A percentile compares a stretch with the other conserved stretches of the same genome.
Conservation (phyloP, 2,329 filamentous ascomycete species). For the Arthrinium puccinioides region DNA sequence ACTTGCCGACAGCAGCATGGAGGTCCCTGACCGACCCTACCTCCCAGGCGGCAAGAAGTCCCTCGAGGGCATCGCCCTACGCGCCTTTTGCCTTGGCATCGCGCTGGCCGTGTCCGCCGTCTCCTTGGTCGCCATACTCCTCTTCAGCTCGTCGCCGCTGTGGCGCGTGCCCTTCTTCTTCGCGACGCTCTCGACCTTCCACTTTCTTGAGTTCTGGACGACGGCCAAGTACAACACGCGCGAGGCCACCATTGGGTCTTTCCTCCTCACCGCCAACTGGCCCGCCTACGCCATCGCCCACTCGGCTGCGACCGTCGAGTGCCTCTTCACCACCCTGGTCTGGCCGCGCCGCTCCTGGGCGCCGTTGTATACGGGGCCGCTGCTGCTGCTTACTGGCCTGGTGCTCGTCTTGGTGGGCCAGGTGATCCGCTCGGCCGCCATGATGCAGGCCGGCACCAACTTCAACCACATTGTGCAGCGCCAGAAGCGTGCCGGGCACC, state of each 20-base stretch:
- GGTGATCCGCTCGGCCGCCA: constrained; percentile 68
- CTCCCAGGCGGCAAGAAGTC: constrained; percentile 43
- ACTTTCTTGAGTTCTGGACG: constrained; percentile 94
- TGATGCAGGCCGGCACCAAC: constrained; percentile 80
- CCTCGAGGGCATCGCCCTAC: constrained; percentile 51
- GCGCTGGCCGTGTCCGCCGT: constrained; percentile 29
- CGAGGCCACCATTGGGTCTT: constrained; percentile 64
- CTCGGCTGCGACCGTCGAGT: constrained; percentile 65
- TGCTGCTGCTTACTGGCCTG: constrained; percentile 51
- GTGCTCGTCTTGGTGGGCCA: constrained; percentile 64
- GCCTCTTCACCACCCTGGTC: constrained; percentile 50
- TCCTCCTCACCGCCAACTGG: constrained; percentile 81
- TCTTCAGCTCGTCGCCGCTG: constrained; percentile 35
- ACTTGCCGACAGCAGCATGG: too few relatives aligned
- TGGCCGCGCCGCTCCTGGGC: constrained; percentile 43
- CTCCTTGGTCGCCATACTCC: constrained; percentile 23
- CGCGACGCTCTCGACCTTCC: constrained; percentile 66
- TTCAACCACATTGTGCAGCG: constrained; percentile 87
- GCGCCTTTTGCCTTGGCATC: constrained; percentile 47
- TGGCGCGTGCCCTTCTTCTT: constrained; percentile 64
- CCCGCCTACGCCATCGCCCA: constrained; percentile 80
- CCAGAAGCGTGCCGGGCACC: constrained; percentile 60
- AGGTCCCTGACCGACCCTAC: too few relatives aligned
- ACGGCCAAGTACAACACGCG: constrained; percentile 79
- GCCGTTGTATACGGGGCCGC: constrained; percentile 32